Conservation (phyloP, 805 yeast species). For the Candida coquimbonensis region DNA sequence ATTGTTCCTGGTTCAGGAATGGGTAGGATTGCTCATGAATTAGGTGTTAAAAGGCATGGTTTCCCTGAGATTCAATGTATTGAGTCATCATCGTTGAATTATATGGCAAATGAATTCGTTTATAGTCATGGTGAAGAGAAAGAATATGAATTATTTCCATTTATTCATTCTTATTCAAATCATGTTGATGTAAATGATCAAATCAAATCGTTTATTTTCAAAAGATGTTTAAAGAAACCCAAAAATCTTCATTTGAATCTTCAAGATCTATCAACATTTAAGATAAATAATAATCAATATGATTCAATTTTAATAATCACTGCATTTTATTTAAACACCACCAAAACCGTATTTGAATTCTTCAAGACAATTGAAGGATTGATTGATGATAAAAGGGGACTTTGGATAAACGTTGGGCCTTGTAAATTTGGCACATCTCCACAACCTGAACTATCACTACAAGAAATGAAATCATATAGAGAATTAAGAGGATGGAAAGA, state of each 20-base stretch:
- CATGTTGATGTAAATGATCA: conserved; percentile 46
- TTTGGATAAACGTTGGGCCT: conserved; percentile 92
- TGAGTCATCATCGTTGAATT: conserved; percentile 75
- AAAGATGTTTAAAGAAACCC: conserved; percentile 33
- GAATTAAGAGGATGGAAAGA: conserved; percentile 58
- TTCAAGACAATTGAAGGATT: conserved; percentile 53
- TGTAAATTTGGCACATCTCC: conserved; percentile 86
- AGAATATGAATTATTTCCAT: conserved; percentile 35
- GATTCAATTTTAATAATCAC: conserved; percentile 52
- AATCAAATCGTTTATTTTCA: conserved; percentile 33
- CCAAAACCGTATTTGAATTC: conserved; percentile 76
- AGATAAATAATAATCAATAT: conserved; percentile 24
- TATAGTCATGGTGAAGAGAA: conserved; percentile 25
- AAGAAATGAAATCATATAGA: conserved; percentile 55
- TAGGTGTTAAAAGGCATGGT: conserved; percentile 32
- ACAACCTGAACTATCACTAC: conserved; percentile 60
- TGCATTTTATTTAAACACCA: conserved; percentile 85
- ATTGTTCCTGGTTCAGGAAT: conserved; percentile 86
- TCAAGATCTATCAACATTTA: conserved; percentile 60
- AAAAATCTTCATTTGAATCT: conserved; percentile 39
- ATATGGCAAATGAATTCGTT: conserved; percentile 54
- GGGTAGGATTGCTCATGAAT: conserved; percentile 68
- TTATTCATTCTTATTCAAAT: conserved; percentile 62
- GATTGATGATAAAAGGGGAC: conserved; percentile 39
- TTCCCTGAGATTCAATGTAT: conserved; percentile 56